Evolutionary conservation across 2,329 filamentous ascomycete species (phyloP).

Genomic region (Parafenestella ontariensis): DNA sequence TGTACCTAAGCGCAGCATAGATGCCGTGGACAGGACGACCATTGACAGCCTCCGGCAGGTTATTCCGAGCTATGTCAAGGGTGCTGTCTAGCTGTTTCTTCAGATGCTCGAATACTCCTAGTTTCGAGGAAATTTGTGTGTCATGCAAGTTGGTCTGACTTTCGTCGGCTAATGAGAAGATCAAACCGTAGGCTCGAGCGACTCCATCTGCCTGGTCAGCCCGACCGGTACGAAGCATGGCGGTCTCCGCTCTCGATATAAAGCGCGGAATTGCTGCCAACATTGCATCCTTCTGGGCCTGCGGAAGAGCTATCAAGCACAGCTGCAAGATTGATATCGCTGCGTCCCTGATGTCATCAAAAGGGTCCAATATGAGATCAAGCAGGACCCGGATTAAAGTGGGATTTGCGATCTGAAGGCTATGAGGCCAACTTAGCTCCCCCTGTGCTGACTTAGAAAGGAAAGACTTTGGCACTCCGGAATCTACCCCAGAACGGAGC

Average conservation of each 20-base stretch:
- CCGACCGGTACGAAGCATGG: slow-evolving; percentile 75
- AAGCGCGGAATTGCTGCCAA: slow-evolving; percentile 32
- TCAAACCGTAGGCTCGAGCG: slow-evolving; percentile 75
- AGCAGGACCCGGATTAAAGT: slow-evolving; percentile 68
- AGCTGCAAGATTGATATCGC: slow-evolving; percentile 56
- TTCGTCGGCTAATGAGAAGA: slow-evolving; percentile 64
- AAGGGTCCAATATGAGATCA: slow-evolving; percentile 86
- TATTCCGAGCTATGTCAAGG: slow-evolving; percentile 65
- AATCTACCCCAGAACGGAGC: slow-evolving; percentile 72
- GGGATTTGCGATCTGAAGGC: slow-evolving; percentile 53
- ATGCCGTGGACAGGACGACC: slow-evolving; percentile 56
- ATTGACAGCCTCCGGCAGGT: slow-evolving; percentile 68
- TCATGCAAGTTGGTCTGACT: slow-evolving; percentile 6
- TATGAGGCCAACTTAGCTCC: slow-evolving; percentile 59
- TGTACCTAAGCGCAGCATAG: slow-evolving; percentile 56
- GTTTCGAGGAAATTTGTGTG: slow-evolving; percentile 30
- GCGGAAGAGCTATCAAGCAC: slow-evolving; percentile 31
- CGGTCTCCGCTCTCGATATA: slow-evolving; percentile 54
- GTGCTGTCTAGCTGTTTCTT: slow-evolving; percentile 70
- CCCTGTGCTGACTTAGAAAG: slow-evolving; percentile 58
- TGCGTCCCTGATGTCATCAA: slow-evolving; percentile 81
- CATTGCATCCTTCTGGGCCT: slow-evolving; percentile 12
- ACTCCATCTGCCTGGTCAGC: slow-evolving; percentile 94
- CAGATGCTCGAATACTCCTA: slow-evolving; percentile 64
- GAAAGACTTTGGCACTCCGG: slow-evolving; percentile 46